A percentile compares a stretch with the other conserved stretches of the same genome.
Evolutionary conservation across 148 eudicot genomes (phyloP).

Genomic region (Diospyros kaki): DNA sequence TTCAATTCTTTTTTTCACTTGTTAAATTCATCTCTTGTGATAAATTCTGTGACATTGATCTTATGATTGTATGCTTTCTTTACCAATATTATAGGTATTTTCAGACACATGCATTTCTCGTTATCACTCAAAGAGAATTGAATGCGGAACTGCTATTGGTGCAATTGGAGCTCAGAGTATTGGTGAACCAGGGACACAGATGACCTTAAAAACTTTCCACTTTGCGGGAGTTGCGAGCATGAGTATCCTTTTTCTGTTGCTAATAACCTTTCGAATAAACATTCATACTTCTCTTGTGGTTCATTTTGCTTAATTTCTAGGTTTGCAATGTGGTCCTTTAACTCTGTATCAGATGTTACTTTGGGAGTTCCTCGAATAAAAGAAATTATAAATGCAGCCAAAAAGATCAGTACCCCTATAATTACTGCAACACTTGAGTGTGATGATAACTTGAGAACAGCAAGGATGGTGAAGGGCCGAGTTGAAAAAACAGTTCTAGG

Average conservation of each 20-base stretch:
- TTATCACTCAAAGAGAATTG: constrained; percentile 69
- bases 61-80: background rate
- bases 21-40: background rate
- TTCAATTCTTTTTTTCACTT: background rate
- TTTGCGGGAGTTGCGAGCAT: constrained; percentile 99
- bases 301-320: background rate
- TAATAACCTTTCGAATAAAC: background rate
- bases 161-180: constrained; percentile 99
- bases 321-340: constrained; percentile 30
- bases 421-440: constrained; percentile 60
- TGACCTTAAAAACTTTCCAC: constrained; percentile 96
- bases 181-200: constrained; percentile 98
- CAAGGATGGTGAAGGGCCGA: constrained; percentile 60
- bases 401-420: constrained; percentile 88
- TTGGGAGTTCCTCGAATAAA: constrained; percentile 97
- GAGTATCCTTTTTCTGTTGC: constrained; percentile 64
- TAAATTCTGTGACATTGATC: background rate
- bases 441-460: constrained; percentile 34
- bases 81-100: constrained; percentile 51
- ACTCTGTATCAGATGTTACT: constrained; percentile 76
- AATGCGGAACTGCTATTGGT: constrained; percentile 92
- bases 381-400: constrained; percentile 84
- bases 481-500: constrained; percentile 80
- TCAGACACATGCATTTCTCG: constrained; percentile 73
- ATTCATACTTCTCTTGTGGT: constrained; percentile 1